These are phyloP conservation scores for Cryphonectria naterciae DNA, from an alignment of 2,329 filamentous ascomycete genomes.

Conservation along the genomic window DNA sequence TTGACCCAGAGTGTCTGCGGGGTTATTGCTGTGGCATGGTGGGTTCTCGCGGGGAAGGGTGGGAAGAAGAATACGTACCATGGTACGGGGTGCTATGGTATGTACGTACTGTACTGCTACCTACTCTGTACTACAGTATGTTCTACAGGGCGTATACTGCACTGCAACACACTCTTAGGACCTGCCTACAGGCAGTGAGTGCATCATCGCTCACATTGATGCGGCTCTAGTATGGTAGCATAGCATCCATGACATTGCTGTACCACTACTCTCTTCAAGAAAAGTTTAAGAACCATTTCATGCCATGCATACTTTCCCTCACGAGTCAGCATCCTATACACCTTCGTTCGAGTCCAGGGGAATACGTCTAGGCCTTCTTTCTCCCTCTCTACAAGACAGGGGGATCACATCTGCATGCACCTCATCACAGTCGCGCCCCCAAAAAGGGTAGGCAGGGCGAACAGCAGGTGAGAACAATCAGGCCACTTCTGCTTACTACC, in stretches of 20 bases:
- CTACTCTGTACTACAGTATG: no score
- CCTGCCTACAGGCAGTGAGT: background rate
- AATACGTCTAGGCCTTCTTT: background rate
- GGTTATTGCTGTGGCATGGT: background rate
- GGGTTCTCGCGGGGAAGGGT: slow-evolving; percentile 16
- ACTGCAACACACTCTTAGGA: background rate
- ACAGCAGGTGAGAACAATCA: background rate
- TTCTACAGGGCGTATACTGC: no score
- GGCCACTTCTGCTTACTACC: slow-evolving; percentile 2
- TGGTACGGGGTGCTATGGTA: background rate
- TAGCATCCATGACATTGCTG: background rate
- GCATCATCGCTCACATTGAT: background rate
- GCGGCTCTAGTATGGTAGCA: background rate
- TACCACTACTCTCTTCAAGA: no score
- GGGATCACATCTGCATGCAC: slow-evolving; percentile 1
- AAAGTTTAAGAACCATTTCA: no score
- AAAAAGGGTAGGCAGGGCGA: background rate
- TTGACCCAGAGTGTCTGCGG: background rate
- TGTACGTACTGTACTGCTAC: no score
- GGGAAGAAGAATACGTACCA: background rate
- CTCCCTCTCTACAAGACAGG: background rate
- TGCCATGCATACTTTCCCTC: no score
- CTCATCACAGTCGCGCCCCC: background rate
- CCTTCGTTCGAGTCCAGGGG: no score
- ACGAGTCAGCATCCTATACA: background rate